A percentile compares a stretch with the other conserved stretches of the same genome.
Evolutionary conservation across 768 basidiomycete species (phyloP).

Genomic region (Suillus placidus): DNA sequence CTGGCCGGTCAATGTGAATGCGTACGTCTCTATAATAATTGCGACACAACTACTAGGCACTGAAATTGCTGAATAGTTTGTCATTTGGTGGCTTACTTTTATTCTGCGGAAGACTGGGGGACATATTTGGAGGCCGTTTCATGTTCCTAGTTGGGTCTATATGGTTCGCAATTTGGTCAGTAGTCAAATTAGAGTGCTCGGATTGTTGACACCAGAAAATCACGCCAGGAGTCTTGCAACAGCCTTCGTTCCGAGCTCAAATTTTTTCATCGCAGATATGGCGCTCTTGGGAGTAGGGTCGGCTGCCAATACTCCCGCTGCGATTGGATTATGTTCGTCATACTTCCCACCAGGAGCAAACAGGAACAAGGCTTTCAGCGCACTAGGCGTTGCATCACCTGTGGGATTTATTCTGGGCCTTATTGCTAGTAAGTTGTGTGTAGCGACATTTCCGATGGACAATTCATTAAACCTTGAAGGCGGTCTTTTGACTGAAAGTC

Average conservation of each 20-base stretch:
- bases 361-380: constrained; percentile 36
- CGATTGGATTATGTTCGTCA: constrained; percentile 28
- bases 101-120: constrained; percentile 29
- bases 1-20: constrained; percentile 30
- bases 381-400: constrained; percentile 38
- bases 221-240: constrained; percentile 32
- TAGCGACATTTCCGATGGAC: not conserved
- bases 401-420: constrained; percentile 38
- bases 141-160: constrained; percentile 36
- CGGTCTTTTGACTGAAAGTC: constrained; percentile 34
- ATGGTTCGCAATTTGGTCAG: constrained; percentile 36
- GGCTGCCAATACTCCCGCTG: constrained; percentile 39
- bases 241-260: constrained; percentile 31
- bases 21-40: constrained; percentile 18
- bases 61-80: constrained; percentile 14
- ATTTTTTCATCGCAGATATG: constrained; percentile 34
- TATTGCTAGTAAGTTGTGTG: constrained; percentile 27
- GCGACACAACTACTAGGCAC: too few species aligned
- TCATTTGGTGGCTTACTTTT: constrained; percentile 28
- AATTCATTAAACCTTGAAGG: constrained; percentile 19
- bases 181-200: not conserved
- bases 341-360: constrained; percentile 34
- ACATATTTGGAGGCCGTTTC: constrained; percentile 26
- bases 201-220: not conserved
- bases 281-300: constrained; percentile 37